Evolutionary conservation across 768 basidiomycete species (phyloP).

Genomic region (Tremella yokohamensis): DNA sequence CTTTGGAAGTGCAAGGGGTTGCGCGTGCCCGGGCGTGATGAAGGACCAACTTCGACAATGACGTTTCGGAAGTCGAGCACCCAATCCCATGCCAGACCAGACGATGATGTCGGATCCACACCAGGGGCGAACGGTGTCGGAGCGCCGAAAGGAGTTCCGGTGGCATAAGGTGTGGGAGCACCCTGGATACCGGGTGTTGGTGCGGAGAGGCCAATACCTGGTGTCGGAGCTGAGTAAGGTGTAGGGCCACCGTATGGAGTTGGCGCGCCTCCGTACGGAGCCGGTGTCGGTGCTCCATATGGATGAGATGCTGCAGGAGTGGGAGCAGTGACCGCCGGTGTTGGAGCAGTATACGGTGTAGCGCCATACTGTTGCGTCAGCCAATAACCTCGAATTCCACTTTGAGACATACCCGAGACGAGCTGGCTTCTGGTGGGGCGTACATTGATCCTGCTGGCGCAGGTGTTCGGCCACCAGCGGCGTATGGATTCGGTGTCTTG

Average conservation of each 20-base stretch:
- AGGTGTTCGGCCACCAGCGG: conserved; percentile 31
- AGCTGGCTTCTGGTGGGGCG: conserved; percentile 21
- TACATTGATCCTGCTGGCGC: conserved; percentile 25
- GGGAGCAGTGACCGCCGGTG: conserved; percentile 37
- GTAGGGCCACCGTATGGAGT: conserved; percentile 44
- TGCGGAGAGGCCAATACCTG: conserved; percentile 47
- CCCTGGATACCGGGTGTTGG: conserved; percentile 51
- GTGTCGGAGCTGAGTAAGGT: conserved; percentile 54
- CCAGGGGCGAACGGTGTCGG: conserved; percentile 33
- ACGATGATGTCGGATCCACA: neutral
- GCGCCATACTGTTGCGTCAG: conserved; percentile 1
- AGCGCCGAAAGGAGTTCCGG: conserved; percentile 9
- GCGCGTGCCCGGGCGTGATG: conserved; percentile 20
- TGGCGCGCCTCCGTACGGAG: conserved; percentile 23
- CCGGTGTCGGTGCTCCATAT: conserved; percentile 42
- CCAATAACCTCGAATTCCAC: too few relatives aligned
- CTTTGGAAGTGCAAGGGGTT: conserved; percentile 43
- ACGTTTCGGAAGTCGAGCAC: conserved; percentile 45
- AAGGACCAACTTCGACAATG: conserved; percentile 42
- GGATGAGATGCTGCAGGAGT: conserved; percentile 52
- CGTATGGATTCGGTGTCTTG: conserved; percentile 26
- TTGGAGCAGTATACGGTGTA: conserved; percentile 13
- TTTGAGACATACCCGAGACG: too few relatives aligned
- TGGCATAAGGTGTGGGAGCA: conserved; percentile 41
- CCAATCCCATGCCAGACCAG: conserved; percentile 37